Evolutionary conservation across 1,139 yeast genomes (phyloP), one percentile per base, ranked within the genome.

Genomic region (Candida labiduridarum): DNA sequence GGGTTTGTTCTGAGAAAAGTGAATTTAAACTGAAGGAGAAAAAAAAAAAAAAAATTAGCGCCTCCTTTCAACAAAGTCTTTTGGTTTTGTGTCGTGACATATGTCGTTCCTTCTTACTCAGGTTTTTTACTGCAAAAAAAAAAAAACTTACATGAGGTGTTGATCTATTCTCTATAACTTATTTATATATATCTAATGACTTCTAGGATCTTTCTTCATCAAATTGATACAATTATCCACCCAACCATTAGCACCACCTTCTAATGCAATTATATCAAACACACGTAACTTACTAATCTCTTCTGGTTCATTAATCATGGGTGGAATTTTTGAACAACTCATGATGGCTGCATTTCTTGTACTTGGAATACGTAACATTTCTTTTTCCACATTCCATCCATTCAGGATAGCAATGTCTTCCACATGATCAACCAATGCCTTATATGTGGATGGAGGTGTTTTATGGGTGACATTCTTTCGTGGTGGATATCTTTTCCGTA

Each of bases 161-260:
- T 35, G 11, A 8, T 11, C 9, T n/a, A 22, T 22, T 11, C 29
- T 38, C 30, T 22, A 25, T 34, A 34, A 34, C 12, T 15, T 22
- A n/a, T 22, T n/a, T 15, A 36, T 12, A 8, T 22, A 22, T 22
- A 11, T 14, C 42, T 59, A 78, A 59, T 78, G 82, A 54, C 70
- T 72, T 59, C 81, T 65, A 8, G 81, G 81, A 2, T 75, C 67
- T 48, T 65, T 73, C 58, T 79, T 84, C 79, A 84, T 82, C 59
- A 89, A 70, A 4, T 81, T 76, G 82, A 87, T 79, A 12, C 89
- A 79, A 59, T 84, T 85, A 59, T 86, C 92, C 9, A 90, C 87
- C 96, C 97, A 92, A 0, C 91, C 89, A 51, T 86, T 91, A 1
- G 95, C 92, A 3, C 96, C 96, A 4, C 97, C 97, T 62, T 89